Base-by-base conservation (phyloP, 768 basidiomycete genomes). In the Leccinum longicurvipes region DNA sequence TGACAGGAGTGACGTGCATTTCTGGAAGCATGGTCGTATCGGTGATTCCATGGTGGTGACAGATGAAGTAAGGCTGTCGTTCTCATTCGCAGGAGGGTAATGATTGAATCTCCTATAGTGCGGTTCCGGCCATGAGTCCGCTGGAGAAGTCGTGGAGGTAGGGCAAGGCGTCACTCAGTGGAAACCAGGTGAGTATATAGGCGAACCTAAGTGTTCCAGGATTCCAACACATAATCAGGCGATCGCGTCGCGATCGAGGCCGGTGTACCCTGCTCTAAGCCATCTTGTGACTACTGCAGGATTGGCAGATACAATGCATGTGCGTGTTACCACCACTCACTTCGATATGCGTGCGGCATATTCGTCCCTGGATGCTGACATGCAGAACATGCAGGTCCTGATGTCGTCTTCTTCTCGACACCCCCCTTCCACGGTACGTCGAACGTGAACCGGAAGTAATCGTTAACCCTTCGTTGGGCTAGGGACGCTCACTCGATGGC, bases 11-110 rank as follows among this genome's bases (percentile, higher is more conserved):
- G 85, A 87, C 56, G 82, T 87, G 60, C 85, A 87, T 65, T 86
- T 87, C 67, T 87, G 85, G 85, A 77, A 85, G 59, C 83, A 86
- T 67, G 85, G 85, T 6, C 73, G 82, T 39, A 78, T 87, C 50
- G 86, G 86, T 9, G 82, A 85, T 61, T 83, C 83, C 0, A 87
- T 86, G 85, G 73, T 87, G 23, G 85, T 86, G 27, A 82, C 80
- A 14, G 85, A 85, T 57, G 85, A 86, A 72, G 84, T 82, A 54
- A 58, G 64, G 42, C 45, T 9, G 19, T 44, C 53, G 4, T 19
- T 19, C 17, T 27, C 45, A 39, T 31, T 34, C 24, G 1, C 49
- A 45, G 51, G 44, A 31, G 47, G 25, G 17, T 19, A 36, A 45
- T 24, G 47, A 27, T 41, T 24, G 44, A 45, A 45, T 25, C 14